Base-by-base conservation (phyloP, 768 basidiomycete species). In the Phaffia tasmanica region DNA sequence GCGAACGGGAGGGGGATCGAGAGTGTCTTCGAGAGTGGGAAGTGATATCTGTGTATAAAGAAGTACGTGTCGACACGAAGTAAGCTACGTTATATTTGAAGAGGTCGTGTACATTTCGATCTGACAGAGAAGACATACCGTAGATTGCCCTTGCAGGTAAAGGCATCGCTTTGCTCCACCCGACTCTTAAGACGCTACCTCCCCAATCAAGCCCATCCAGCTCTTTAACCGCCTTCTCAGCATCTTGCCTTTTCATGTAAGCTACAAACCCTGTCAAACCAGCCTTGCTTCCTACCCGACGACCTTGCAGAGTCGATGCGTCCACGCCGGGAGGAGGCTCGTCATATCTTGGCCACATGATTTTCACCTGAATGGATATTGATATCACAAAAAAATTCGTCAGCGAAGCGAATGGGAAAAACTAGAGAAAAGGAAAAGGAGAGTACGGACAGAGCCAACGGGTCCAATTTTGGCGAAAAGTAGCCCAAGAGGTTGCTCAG, bases 111-210 rank as follows among this genome's bases (percentile, higher is more conserved):
- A 54, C n/a, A n/a, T n/a, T n/a, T n/a, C n/a, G 23, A 23, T 51
- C 16, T 51, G 47, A 15, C n/a, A 57, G 23, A 30, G 3, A 27
- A 32, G 7, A 72, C 79, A 72, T 68, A 95, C 94, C 84, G 79
- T 89, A 97, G 1, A 77, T 69, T 9, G 81, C 75, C 75, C 85
- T 86, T 0, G 81, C 78, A 35, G 87, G 89, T 55, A 95, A 79
- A 19, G 91, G 87, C 7, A 98, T 88, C 1, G 93, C 89, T 77
- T 98, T 98, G 74, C 94, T 94, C 93, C 94, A 99, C 18, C 91
- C 91, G 6, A 93, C 89, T 18, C 89, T 81, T 4, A 99, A 78
- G 25, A 89, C 75, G 49, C 82, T 88, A 8, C 93, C 93, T 65
- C 88, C 89, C 95, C 94, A 99, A 54, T 95, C 90, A 68, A 86